phyloP scores from a whole-genome alignment of 495 filamentous ascomycete species.

The Lichina pygmaea region DNA sequence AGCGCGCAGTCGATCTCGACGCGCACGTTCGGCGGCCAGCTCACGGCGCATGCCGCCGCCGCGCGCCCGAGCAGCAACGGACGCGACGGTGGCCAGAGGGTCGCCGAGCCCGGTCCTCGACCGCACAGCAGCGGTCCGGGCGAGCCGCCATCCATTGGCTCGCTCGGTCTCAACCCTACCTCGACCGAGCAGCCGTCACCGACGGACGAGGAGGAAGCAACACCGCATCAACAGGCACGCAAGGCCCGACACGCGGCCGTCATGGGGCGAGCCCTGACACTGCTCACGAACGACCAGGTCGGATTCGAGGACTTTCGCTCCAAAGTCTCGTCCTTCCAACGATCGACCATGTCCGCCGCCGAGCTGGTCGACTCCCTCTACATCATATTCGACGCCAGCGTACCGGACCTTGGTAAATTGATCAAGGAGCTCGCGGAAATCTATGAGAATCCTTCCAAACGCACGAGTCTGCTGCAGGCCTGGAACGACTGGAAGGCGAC shows the following conservation, averaged over 20 bases:
- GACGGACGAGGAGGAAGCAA: constrained; percentile 18
- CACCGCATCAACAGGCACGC: constrained; percentile 55
- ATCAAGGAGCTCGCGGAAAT: constrained; percentile 83
- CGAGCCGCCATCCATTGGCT: constrained; percentile 6
- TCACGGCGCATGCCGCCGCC: constrained; percentile 24
- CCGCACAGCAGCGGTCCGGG: background rate
- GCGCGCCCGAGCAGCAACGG: constrained; percentile 10
- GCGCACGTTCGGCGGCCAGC: constrained; percentile 58
- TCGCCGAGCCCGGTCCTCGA: constrained; percentile 13
- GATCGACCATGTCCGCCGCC: constrained; percentile 33
- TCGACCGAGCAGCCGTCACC: constrained; percentile 5
- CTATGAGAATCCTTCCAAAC: constrained; percentile 58
- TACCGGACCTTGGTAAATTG: constrained; percentile 58
- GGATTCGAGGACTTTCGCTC: constrained; percentile 56
- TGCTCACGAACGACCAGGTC: constrained; percentile 42
- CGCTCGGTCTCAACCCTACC: background rate
- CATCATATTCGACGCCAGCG: constrained; percentile 55
- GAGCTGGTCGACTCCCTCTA: constrained; percentile 62
- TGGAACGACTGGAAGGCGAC: constrained; percentile 91
- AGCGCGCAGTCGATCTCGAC: constrained; percentile 52
- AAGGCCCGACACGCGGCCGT: constrained; percentile 53
- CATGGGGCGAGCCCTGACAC: constrained; percentile 53
- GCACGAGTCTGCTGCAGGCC: constrained; percentile 39
- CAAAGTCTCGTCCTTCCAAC: constrained; percentile 48
- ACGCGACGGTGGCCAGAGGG: background rate